Evolutionary conservation across 768 basidiomycete genomes (phyloP).

Genomic region (Naganishia vaughanmartiniae): DNA sequence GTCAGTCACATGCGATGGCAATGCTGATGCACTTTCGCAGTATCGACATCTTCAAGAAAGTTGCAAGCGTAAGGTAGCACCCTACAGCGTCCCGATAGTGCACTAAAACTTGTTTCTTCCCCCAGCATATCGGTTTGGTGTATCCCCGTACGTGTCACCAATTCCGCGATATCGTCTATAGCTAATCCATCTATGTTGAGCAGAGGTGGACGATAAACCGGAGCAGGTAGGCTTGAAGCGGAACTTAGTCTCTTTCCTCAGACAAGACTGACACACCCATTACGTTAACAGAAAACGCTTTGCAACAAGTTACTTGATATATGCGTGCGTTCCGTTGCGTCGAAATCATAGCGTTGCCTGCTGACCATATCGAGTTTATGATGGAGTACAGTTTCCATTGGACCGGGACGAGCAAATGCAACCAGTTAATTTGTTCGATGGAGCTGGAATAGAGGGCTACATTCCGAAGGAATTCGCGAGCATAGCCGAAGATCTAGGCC

Average conservation of each 20-base stretch:
- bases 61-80: constrained; percentile 30
- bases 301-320: constrained; percentile 16
- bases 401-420: not conserved
- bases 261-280: not conserved
- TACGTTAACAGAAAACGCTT: constrained; percentile 3
- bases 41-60: constrained; percentile 60
- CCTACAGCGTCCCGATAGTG: not conserved
- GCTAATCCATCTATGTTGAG: not conserved
- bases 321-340: constrained; percentile 15
- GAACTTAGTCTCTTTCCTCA: not conserved
- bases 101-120: not conserved
- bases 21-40: not conserved
- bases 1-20: not conserved
- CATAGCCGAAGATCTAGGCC: not conserved
- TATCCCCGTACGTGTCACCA: constrained; percentile 63
- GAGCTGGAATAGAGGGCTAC: not conserved
- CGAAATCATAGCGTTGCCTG: too few species aligned
- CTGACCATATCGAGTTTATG: not conserved
- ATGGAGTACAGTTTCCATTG: not conserved
- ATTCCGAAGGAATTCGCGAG: not conserved
- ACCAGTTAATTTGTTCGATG: not conserved
- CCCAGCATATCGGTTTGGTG: constrained; percentile 75
- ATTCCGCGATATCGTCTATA: too few species aligned
- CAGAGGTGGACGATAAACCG: constrained; percentile 66
- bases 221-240: constrained; percentile 57